Evolutionary conservation across 805 yeast species (phyloP).

Genomic region (Yarrowia phangngaensis): DNA sequence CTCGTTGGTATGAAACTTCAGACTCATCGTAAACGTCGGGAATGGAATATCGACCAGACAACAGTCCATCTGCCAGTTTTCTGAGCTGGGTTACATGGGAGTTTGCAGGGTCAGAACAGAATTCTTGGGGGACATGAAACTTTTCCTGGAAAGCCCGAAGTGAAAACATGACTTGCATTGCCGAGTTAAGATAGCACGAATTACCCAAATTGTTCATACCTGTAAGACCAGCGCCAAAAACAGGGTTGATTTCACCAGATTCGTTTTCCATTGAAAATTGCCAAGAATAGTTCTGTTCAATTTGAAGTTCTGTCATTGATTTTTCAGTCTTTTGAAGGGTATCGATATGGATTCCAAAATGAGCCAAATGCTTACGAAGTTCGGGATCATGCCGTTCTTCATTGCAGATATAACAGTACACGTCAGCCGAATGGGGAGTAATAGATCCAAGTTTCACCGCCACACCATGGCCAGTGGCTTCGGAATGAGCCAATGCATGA

Average conservation of each 20-base stretch:
- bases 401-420: conserved; percentile 82
- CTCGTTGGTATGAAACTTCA: conserved; percentile 52
- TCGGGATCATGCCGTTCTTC: conserved; percentile 81
- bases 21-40: conserved; percentile 43
- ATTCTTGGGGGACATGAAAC: conserved; percentile 31
- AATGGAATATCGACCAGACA: conserved; percentile 66
- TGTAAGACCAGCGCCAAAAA: conserved; percentile 72
- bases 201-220: conserved; percentile 91
- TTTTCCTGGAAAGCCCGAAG: conserved; percentile 39
- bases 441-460: conserved; percentile 91
- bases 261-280: conserved; percentile 77
- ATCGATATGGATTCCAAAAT: conserved; percentile 63
- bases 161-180: conserved; percentile 63
- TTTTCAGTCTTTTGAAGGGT: conserved; percentile 72
- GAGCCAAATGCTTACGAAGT: conserved; percentile 46
- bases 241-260: conserved; percentile 60
- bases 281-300: conserved; percentile 92
- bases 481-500: conserved; percentile 77
- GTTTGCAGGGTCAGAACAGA: conserved; percentile 50
- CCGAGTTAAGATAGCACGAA: conserved; percentile 85
- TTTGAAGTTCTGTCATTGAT: conserved; percentile 78
- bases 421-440: conserved; percentile 68
- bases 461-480: conserved; percentile 60
- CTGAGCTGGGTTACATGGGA: conserved; percentile 71
- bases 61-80: conserved; percentile 75